Evolutionary conservation across 306 rosid genomes (phyloP), one percentile per base, ranked within the genome.

Genomic region (Delonix regia): DNA sequence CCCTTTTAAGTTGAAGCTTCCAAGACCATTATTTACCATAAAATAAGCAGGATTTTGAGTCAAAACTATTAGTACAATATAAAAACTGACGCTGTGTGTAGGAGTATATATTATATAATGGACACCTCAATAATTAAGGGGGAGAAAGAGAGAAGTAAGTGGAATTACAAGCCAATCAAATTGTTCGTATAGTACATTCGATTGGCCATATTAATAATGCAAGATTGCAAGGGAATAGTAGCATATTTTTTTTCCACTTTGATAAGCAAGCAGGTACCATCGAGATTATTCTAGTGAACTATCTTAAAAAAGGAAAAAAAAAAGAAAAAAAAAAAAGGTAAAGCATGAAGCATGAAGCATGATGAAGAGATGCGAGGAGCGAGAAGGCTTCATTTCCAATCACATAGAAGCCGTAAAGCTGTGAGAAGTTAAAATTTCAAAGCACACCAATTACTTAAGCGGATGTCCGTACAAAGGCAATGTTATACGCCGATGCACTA

Each of bases 321-420:
- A n/a, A n/a, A n/a, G n/a, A n/a, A n/a, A n/a, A n/a, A n/a, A n/a
- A n/a, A n/a, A n/a, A n/a, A n/a, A n/a, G n/a, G n/a, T n/a, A n/a
- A n/a, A n/a, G n/a, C n/a, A n/a, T 18, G 56, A 0, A 41, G 45
- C 1, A 41, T 19, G 22, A 27, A 28, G 19, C n/a, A n/a, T n/a
- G 34, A 12, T 13, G n/a, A 6, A 36, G 7, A 14, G 67, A 30
- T 34, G 45, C 14, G 48, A 19, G 16, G 45, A 34, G 25, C 28
- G 19, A 16, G 34, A 25, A 28, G 47, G 38, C 59, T 15, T 41
- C 64, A 25, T 81, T 81, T 42, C 39, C 49, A 45, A 63, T 34
- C 65, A 66, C 22, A 42, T 33, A 4, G 21, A 16, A 25, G 42
- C 52, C 51, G 47, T 66, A 51, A 12, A 71, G 27, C 19, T 42